Conservation (phyloP, 139 green algal genomes). For the Raphidocelis subcapitata region DNA sequence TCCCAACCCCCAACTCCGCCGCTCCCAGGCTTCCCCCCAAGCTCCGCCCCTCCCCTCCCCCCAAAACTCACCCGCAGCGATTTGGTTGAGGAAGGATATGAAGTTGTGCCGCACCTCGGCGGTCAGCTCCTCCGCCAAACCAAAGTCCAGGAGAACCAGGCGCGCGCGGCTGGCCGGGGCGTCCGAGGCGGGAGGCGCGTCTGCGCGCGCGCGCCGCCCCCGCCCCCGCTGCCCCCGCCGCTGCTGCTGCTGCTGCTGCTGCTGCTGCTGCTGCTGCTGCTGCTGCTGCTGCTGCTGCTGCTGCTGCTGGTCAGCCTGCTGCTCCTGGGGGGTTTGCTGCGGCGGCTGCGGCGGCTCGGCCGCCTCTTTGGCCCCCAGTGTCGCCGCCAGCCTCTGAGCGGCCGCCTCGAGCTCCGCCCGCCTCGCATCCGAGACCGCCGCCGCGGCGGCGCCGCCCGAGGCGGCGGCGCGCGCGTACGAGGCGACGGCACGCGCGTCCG, state of each 20-base stretch:
- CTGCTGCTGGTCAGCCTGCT: conserved; percentile 1
- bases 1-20: no score
- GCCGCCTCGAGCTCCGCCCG: background rate
- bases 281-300: conserved; percentile 3
- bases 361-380: background rate
- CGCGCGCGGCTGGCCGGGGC: conserved; percentile 33
- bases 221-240: conserved; percentile 29
- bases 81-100: conserved; percentile 83
- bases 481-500: background rate
- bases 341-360: no score
- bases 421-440: no score
- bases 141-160: conserved; percentile 86
- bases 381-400: background rate
- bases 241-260: conserved; percentile 18
- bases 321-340: background rate
- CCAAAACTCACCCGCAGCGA: conserved; percentile 38
- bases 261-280: background rate
- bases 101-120: conserved; percentile 77
- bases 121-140: conserved; percentile 81
- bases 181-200: background rate
- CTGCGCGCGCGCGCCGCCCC: background rate
- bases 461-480: no score
- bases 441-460: background rate
- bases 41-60: background rate
- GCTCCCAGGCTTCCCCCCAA: no score